Evolutionary conservation across 2,329 filamentous ascomycete species (phyloP).

Genomic region (Colletotrichum spaethianum): DNA sequence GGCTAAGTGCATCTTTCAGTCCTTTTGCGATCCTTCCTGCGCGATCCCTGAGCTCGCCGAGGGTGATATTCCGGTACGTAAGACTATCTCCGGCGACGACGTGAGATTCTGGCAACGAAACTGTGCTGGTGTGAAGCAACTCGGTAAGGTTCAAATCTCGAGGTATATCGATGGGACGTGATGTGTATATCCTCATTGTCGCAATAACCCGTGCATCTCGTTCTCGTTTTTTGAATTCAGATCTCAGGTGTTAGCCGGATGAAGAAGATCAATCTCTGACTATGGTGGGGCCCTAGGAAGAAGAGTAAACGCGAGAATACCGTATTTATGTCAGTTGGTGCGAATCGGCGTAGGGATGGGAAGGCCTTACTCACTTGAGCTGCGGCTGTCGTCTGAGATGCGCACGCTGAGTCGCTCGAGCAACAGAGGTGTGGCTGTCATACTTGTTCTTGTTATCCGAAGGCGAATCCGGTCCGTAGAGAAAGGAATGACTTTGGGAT

Average conservation of each 20-base stretch:
- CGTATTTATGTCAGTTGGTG: background rate
- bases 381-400: background rate
- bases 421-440: background rate
- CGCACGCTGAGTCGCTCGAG: background rate
- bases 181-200: slow-evolving; percentile 53
- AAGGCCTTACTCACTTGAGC: background rate
- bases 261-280: background rate
- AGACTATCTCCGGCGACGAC: slow-evolving; percentile 59
- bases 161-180: slow-evolving; percentile 52
- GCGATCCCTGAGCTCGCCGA: slow-evolving; percentile 57
- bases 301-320: background rate
- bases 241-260: background rate
- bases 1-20: slow-evolving; percentile 49
- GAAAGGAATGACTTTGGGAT: background rate
- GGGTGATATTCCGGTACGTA: slow-evolving; percentile 60
- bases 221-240: background rate
- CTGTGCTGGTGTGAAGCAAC: slow-evolving; percentile 56
- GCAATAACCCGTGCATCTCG: slow-evolving; percentile 22
- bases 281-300: background rate
- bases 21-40: slow-evolving; percentile 59
- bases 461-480: background rate
- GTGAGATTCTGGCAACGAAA: slow-evolving; percentile 56
- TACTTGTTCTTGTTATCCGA: background rate
- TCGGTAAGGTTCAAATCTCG: slow-evolving; percentile 59
- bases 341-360: background rate